A percentile compares a stretch with the other conserved stretches of the same genome.
Conservation (phyloP, 2,329 filamentous ascomycete genomes). For the Ascochyta pisi region DNA sequence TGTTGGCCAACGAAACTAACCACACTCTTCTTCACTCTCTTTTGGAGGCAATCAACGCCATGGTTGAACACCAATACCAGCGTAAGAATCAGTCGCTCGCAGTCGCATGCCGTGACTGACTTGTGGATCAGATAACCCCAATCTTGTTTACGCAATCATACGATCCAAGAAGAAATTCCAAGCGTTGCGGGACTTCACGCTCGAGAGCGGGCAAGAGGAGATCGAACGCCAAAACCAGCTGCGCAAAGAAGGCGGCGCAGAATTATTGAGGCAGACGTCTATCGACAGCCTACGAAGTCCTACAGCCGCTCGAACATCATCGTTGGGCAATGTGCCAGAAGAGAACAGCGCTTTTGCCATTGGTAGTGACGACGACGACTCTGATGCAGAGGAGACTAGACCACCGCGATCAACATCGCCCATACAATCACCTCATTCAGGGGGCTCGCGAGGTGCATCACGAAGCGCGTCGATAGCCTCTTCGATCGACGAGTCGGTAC, state of each 20-base stretch:
- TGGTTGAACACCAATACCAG: slow-evolving; percentile 86
- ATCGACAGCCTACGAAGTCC: slow-evolving; percentile 73
- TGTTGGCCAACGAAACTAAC: slow-evolving; percentile 91
- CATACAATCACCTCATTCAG: slow-evolving; percentile 32
- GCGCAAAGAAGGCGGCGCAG: slow-evolving; percentile 64
- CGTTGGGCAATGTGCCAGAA: slow-evolving; percentile 73
- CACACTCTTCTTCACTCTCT: slow-evolving; percentile 80
- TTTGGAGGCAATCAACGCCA: slow-evolving; percentile 86
- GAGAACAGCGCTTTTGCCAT: slow-evolving; percentile 86
- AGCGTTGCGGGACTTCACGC: slow-evolving; percentile 82
- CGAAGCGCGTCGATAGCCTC: slow-evolving; percentile 73
- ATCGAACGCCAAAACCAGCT: slow-evolving; percentile 79
- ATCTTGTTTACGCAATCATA: slow-evolving; percentile 79
- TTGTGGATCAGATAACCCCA: slow-evolving; percentile 70
- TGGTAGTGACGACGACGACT: slow-evolving; percentile 76
- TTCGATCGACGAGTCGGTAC: slow-evolving; percentile 77
- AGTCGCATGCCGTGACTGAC: background rate
- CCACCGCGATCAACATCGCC: slow-evolving; percentile 43
- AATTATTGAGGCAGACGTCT: slow-evolving; percentile 62
- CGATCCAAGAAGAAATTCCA: slow-evolving; percentile 84
- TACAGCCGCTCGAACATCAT: slow-evolving; percentile 61
- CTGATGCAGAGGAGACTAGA: slow-evolving; percentile 65
- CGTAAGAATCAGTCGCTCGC: slow-evolving; percentile 58
- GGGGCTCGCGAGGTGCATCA: slow-evolving; percentile 48
- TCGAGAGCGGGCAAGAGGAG: slow-evolving; percentile 91